A percentile compares a stretch with the other conserved stretches of the same genome.
Evolutionary conservation across 176 grass and related monocot species (phyloP).

Genomic region (Triticum aestivum): IWGSC_CS_RefSeq_v2.1 NC_057811.1:43232279-43232778

Average conservation of each 20-base stretch:
- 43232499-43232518: background rate
- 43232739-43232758: background rate
- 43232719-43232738: background rate
- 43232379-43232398: too few relatives aligned
- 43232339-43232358: too few relatives aligned
- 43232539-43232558: conserved; percentile 26
- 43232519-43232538: background rate
- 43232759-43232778: background rate
- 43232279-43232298: too few relatives aligned
- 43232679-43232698: conserved; percentile 9
- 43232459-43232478: background rate
- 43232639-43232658: background rate
- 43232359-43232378: too few relatives aligned
- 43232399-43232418: too few relatives aligned
- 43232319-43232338: too few relatives aligned
- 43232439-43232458: too few relatives aligned
- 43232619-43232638: background rate
- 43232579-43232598: background rate
- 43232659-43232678: background rate
- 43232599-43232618: conserved; percentile 15
- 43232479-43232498: background rate
- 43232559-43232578: background rate
- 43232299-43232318: too few relatives aligned
- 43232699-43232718: background rate
- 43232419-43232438: too few relatives aligned